Percentiles rank a stretch among this genome's conserved stretches.
These are phyloP conservation scores for Emergomyces pasteurianus DNA, from an alignment of 2,329 filamentous ascomycete genomes.

Conservation along the genomic window DNA sequence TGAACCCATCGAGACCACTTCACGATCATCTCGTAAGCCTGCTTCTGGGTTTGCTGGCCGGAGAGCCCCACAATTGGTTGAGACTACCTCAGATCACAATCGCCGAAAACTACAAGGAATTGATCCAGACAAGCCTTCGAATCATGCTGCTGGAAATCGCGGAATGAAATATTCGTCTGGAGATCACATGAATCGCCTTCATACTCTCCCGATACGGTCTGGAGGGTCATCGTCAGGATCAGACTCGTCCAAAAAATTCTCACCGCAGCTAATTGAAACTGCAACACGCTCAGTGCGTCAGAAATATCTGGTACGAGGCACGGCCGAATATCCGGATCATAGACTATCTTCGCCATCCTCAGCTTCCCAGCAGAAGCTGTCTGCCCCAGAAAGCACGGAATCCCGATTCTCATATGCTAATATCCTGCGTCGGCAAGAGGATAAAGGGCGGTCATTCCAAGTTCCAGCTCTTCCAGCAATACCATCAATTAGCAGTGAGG, in stretches of 20 bases:
- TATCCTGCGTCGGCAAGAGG: conserved; percentile 27
- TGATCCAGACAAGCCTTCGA: not conserved
- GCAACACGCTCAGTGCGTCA: conserved; percentile 58
- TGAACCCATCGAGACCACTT: conserved; percentile 17
- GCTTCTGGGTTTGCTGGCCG: conserved; percentile 37
- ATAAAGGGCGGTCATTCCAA: conserved; percentile 44
- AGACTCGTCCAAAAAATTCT: conserved; percentile 42
- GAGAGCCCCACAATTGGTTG: conserved; percentile 59
- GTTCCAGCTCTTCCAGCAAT: conserved; percentile 51
- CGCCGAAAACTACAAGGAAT: conserved; percentile 4
- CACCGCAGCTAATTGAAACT: conserved; percentile 71
- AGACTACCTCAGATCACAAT: conserved; percentile 53
- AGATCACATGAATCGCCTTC: not conserved
- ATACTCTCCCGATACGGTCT: not conserved
- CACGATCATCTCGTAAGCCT: conserved; percentile 8
- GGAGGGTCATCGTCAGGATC: not conserved
- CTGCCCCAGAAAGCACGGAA: conserved; percentile 27
- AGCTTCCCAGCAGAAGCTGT: not conserved
- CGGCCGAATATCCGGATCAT: conserved; percentile 58
- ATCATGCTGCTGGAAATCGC: not conserved
- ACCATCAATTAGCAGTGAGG: conserved; percentile 47
- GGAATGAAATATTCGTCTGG: conserved; percentile 7
- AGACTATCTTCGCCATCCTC: conserved; percentile 17
- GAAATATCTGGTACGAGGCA: conserved; percentile 50
- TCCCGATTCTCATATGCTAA: conserved; percentile 35